Evolutionary conservation across 139 green algal genomes (phyloP).

Genomic region (Closterium sp.): DNA sequence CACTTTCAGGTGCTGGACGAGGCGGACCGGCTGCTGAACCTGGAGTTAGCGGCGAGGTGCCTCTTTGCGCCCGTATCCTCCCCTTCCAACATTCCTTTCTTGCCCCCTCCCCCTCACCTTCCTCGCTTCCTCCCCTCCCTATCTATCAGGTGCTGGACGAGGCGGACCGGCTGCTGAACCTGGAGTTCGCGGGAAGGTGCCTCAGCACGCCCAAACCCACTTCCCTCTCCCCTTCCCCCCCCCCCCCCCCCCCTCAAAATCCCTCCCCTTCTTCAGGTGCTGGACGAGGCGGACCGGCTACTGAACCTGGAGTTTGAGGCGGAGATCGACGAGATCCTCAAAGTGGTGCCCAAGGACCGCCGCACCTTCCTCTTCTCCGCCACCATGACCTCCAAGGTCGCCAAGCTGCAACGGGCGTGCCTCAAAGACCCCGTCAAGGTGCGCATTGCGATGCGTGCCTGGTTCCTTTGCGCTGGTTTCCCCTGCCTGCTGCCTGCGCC

Average conservation of each 20-base stretch:
- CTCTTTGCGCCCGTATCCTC: too few species aligned
- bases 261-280: slow-evolving; percentile 18
- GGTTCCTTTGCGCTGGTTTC: too few species aligned
- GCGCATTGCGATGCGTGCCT: too few species aligned
- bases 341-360: slow-evolving; percentile 56
- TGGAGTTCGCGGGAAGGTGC: slow-evolving; percentile 99
- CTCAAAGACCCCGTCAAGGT: slow-evolving; percentile 84
- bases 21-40: slow-evolving; percentile 97
- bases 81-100: slow-evolving; percentile 99
- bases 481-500: too few species aligned
- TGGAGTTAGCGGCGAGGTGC: too few species aligned
- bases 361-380: slow-evolving; percentile 95
- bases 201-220: too few species aligned
- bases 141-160: slow-evolving; percentile 86
- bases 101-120: slow-evolving; percentile 87
- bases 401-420: slow-evolving; percentile 97
- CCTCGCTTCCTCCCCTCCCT: slow-evolving; percentile 74
- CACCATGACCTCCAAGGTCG: slow-evolving; percentile 99
- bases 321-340: slow-evolving; percentile 98
- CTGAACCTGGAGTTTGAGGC: slow-evolving; percentile 99
- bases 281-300: slow-evolving; percentile 98
- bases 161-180: slow-evolving; percentile 97
- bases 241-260: slow-evolving; percentile 64
- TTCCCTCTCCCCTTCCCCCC: slow-evolving; percentile 93
- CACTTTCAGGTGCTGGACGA: slow-evolving; percentile 91